phyloP scores from a whole-genome alignment of 768 basidiomycete species.

The Fibroporia radiculosa region DNA sequence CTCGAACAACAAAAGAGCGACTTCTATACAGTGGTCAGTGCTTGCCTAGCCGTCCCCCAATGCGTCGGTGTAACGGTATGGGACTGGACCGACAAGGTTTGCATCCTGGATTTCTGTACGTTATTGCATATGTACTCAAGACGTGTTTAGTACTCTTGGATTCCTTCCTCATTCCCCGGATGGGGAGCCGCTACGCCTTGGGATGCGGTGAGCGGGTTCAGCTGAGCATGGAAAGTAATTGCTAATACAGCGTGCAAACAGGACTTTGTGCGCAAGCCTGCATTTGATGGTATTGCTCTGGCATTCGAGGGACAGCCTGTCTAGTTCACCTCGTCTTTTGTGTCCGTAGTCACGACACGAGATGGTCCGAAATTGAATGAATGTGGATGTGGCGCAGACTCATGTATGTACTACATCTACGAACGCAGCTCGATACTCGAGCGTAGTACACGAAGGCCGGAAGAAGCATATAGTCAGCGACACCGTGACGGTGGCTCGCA shows the following conservation, averaged over 20 bases:
- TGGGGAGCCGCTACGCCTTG: conserved; percentile 25
- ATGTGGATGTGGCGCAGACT: too few species aligned
- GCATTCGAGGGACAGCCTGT: conserved; percentile 8
- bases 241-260: conserved; percentile 5
- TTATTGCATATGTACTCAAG: background rate
- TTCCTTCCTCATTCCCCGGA: conserved; percentile 25
- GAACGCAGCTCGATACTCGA: too few species aligned
- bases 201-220: conserved; percentile 18
- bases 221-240: background rate
- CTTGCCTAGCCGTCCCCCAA: conserved; percentile 34
- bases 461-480: too few species aligned
- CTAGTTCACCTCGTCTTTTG: too few species aligned
- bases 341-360: too few species aligned
- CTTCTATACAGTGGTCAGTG: conserved; percentile 43
- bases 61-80: conserved; percentile 33
- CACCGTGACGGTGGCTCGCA: too few species aligned
- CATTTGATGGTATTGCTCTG: conserved; percentile 20
- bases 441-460: too few species aligned
- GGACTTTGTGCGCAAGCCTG: conserved; percentile 21
- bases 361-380: too few species aligned
- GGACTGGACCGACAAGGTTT: conserved; percentile 33
- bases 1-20: conserved; percentile 49
- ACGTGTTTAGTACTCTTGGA: conserved; percentile 24
- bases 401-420: too few species aligned
- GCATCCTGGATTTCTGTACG: background rate